Conservation (phyloP, 352 stramenopile species). For the Pythium volutum region DNA sequence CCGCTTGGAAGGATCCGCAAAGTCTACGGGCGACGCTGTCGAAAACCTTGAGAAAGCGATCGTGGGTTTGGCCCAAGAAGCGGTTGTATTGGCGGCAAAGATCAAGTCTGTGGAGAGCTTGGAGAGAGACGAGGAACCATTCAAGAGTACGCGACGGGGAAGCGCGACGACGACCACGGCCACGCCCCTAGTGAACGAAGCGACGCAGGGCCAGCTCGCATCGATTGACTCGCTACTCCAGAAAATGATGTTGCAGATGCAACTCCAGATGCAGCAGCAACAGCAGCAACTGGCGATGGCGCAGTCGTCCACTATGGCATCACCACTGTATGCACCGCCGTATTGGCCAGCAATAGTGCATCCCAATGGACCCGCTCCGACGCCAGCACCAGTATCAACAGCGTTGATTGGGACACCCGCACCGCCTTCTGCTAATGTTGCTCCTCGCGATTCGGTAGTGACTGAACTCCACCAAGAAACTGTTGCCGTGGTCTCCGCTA, state of each 20-base stretch:
- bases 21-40: conserved; percentile 13
- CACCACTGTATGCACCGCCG: neutral
- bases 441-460: neutral
- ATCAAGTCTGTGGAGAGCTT: neutral
- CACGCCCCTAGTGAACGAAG: neutral
- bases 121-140: neutral
- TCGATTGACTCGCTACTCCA: conserved; percentile 57
- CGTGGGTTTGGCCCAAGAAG: neutral
- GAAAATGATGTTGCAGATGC: conserved; percentile 65
- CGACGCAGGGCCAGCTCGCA: conserved; percentile 22
- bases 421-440: neutral
- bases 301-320: neutral
- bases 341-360: conserved; percentile 11
- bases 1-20: conserved; percentile 15
- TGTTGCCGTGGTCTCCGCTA: neutral
- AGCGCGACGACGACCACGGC: neutral
- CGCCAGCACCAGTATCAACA: neutral
- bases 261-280: conserved; percentile 41
- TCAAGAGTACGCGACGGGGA: neutral
- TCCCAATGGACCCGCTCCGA: neutral
- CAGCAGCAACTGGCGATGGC: conserved; percentile 20
- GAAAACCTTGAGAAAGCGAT: neutral
- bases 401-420: neutral
- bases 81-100: conserved; percentile 3
- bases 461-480: neutral